Conservation (phyloP, 805 yeast genomes). For the Lipomyces mesembrius region DNA sequence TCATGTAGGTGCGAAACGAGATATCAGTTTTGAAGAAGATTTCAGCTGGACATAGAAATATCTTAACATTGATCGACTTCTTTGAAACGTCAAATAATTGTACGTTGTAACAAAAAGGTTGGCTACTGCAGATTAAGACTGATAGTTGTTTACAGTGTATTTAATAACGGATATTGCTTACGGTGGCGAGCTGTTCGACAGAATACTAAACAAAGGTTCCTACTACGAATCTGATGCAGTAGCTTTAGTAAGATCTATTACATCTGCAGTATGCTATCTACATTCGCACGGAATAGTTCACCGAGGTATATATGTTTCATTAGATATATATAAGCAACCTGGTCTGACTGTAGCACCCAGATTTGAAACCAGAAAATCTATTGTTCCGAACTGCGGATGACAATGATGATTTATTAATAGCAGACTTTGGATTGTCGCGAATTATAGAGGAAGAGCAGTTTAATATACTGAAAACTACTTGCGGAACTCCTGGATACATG, state of each 20-base stretch:
- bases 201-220: conserved; percentile 54
- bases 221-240: conserved; percentile 57
- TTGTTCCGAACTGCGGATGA: conserved; percentile 53
- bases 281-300: conserved; percentile 67
- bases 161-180: conserved; percentile 68
- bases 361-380: conserved; percentile 73
- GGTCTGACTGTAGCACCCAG: conserved; percentile 41
- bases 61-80: conserved; percentile 66
- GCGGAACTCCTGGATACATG: conserved; percentile 77
- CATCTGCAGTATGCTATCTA: conserved; percentile 61
- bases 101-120: conserved; percentile 39
- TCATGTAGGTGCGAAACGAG: conserved; percentile 60
- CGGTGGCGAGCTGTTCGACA: conserved; percentile 71
- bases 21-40: conserved; percentile 59
- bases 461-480: conserved; percentile 50
- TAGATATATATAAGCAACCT: neutral
- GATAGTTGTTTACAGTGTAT: conserved; percentile 41
- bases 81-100: conserved; percentile 67
- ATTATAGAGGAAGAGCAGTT: conserved; percentile 50
- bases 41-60: conserved; percentile 57
- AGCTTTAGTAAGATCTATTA: conserved; percentile 55
- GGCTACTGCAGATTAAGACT: neutral
- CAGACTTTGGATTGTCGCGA: conserved; percentile 70
- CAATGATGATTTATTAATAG: conserved; percentile 53
- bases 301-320: conserved; percentile 45